Base-by-base conservation (phyloP, 164 flowering plant genomes). In the Tetracentron sinense region DNA sequence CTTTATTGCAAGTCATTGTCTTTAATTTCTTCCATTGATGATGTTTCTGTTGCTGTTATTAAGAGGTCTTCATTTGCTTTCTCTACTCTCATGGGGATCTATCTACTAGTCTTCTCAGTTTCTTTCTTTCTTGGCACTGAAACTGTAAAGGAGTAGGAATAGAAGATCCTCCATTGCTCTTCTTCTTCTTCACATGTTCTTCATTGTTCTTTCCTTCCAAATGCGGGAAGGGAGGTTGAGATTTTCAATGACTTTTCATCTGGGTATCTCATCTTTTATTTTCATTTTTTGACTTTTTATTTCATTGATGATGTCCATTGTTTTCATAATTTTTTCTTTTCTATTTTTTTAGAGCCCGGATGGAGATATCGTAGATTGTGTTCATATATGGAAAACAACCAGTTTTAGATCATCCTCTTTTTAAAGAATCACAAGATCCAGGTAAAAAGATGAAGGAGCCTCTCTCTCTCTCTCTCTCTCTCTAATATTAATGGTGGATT, bases 381-480 rank as follows among this genome's bases (percentile, higher is more conserved):
- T 94, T 60, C 93, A 81, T 46, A 84, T 65, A 64, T 81, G 75
- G n/a, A 78, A 84, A 75, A 51, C 99, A 94, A 59, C 96, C 95
- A 30, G 96, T 96, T 73, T 81, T 94, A n/a, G 96, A 94, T 78
- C 96, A 94, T 63, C 99, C 99, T 5, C 93, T 91, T 38, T n/a
- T 67, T 94, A 27, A 87, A 84, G 82, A 86, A 82, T 70, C 99
- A 94, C 82, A 84, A 80, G 85, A 86, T 94, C 62, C 99, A 94
- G 94, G 98, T 93, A n/a, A n/a, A n/a, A n/a, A 47, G 6, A 48
- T 3, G 51, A 22, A 28, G 12, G 25, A 7, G 30, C n/a, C 38
- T 44, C 30, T 42, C 44, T 65, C 60, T 52, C 23, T 62, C 26
- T 47, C 44, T 63, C 27, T 53, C 27, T 21, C n/a, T 23, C 44